phyloP scores from a whole-genome alignment of 257 asterid species.

The Nicotiana otophora region DNA sequence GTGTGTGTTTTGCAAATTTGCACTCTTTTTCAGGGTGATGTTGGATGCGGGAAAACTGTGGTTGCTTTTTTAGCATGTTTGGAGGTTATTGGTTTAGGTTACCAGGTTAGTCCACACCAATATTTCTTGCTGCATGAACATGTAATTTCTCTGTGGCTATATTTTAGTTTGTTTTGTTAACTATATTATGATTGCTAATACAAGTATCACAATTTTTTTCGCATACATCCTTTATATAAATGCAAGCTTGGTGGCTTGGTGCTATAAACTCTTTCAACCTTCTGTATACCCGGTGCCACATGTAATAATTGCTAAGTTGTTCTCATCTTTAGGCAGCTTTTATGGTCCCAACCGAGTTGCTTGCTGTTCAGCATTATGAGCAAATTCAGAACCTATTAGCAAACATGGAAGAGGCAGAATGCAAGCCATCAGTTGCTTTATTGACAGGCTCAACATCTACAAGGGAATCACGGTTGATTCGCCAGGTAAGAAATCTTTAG shows the following conservation, averaged over 20 bases:
- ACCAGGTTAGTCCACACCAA: constrained; percentile 44
- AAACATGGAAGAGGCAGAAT: constrained; percentile 35
- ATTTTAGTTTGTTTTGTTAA: not conserved
- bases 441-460: constrained; percentile 86
- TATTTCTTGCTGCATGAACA: not conserved
- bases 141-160: not conserved
- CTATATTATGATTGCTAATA: not conserved
- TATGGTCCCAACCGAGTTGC: constrained; percentile 98
- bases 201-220: not conserved
- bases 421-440: constrained; percentile 70
- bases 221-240: not conserved
- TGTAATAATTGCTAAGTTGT: not conserved
- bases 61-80: constrained; percentile 94
- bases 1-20: not conserved
- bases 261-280: not conserved
- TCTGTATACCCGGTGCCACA: not conserved
- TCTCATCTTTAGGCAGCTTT: constrained; percentile 75
- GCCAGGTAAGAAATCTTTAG: constrained; percentile 39
- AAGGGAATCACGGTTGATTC: constrained; percentile 62
- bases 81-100: constrained; percentile 89
- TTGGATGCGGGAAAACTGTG: constrained; percentile 96
- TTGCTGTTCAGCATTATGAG: constrained; percentile 89
- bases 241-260: not conserved
- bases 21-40: constrained; percentile 66
- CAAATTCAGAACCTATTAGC: constrained; percentile 63